Conservation (phyloP, 2,329 filamentous ascomycete species). For the Penicillium oxalicum region DNA sequence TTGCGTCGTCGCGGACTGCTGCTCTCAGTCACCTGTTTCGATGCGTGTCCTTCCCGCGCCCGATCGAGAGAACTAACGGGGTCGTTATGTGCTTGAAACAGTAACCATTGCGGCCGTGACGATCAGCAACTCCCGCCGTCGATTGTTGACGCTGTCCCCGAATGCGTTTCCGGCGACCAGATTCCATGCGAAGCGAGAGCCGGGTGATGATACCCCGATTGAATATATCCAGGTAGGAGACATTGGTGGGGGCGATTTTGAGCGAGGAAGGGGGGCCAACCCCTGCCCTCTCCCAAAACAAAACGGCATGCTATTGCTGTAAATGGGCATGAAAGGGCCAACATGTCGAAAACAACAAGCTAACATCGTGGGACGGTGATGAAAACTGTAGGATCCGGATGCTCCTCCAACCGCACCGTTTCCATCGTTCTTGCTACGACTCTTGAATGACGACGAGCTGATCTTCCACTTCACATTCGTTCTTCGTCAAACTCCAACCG, state of each 20-base stretch:
- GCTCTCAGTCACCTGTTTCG: neutral
- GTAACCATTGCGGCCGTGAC: conserved; percentile 81
- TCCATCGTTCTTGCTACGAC: conserved; percentile 76
- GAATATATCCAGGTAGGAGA: conserved; percentile 82
- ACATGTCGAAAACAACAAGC: too few relatives aligned
- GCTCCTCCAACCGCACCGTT: conserved; percentile 37
- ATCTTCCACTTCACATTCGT: conserved; percentile 90
- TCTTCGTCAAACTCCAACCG: conserved; percentile 52
- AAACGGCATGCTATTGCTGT: too few relatives aligned
- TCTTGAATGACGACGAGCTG: conserved; percentile 86
- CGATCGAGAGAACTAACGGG: conserved; percentile 8
- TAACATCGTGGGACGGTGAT: neutral
- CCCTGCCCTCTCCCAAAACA: too few relatives aligned
- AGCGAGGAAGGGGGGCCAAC: neutral
- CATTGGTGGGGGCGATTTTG: neutral
- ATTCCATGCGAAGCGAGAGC: conserved; percentile 65
- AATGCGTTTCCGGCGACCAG: conserved; percentile 82
- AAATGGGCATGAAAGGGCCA: too few relatives aligned
- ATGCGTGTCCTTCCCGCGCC: too few relatives aligned
- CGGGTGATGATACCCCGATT: conserved; percentile 67
- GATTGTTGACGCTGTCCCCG: conserved; percentile 70
- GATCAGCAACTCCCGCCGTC: conserved; percentile 73
- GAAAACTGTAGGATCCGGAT: conserved; percentile 66
- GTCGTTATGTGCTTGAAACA: conserved; percentile 35
- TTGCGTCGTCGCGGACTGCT: too few relatives aligned